Percentiles rank a stretch among this genome's conserved stretches.
Conservation (phyloP, 352 stramenopile species). For the Phytophthora tentaculata region DNA sequence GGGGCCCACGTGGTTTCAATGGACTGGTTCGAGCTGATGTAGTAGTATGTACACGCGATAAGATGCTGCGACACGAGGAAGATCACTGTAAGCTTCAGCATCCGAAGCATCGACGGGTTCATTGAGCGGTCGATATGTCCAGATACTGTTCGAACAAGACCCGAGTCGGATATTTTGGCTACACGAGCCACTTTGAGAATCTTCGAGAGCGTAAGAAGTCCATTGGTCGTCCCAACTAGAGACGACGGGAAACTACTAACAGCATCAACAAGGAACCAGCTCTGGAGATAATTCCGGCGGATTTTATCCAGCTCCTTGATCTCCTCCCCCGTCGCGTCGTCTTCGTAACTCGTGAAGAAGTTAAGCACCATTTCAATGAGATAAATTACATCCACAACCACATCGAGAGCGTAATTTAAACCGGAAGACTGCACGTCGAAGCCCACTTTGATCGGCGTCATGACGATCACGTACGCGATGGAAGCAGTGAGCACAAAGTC, state of each 20-base stretch:
- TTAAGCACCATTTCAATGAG: slow-evolving; percentile 63
- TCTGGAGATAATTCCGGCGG: slow-evolving; percentile 58
- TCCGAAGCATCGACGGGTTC: slow-evolving; percentile 73
- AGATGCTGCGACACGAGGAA: slow-evolving; percentile 78
- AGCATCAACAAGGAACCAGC: slow-evolving; percentile 60
- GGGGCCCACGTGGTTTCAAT: slow-evolving; percentile 56
- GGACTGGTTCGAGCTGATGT: slow-evolving; percentile 51
- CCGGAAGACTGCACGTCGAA: slow-evolving; percentile 47
- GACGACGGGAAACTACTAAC: slow-evolving; percentile 62
- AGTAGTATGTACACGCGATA: slow-evolving; percentile 80
- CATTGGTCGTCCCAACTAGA: slow-evolving; percentile 39
- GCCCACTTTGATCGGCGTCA: slow-evolving; percentile 60
- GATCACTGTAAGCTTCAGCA: slow-evolving; percentile 70
- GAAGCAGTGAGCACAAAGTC: slow-evolving; percentile 61
- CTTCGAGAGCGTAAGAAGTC: slow-evolving; percentile 51
- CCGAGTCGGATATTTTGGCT: slow-evolving; percentile 58
- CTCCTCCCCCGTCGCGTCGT: slow-evolving; percentile 65
- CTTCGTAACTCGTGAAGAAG: slow-evolving; percentile 73
- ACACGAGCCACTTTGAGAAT: slow-evolving; percentile 65
- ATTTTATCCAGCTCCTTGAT: slow-evolving; percentile 66
- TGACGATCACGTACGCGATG: slow-evolving; percentile 61
- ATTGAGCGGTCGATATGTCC: slow-evolving; percentile 65
- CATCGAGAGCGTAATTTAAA: slow-evolving; percentile 47
- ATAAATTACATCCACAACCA: slow-evolving; percentile 62
- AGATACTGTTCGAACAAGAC: slow-evolving; percentile 55